Percentiles rank a stretch among this genome's conserved stretches.
These are phyloP conservation scores for Neurospora sp. DNA, from an alignment of 495 filamentous ascomycete genomes.

Conservation along the genomic window DNA sequence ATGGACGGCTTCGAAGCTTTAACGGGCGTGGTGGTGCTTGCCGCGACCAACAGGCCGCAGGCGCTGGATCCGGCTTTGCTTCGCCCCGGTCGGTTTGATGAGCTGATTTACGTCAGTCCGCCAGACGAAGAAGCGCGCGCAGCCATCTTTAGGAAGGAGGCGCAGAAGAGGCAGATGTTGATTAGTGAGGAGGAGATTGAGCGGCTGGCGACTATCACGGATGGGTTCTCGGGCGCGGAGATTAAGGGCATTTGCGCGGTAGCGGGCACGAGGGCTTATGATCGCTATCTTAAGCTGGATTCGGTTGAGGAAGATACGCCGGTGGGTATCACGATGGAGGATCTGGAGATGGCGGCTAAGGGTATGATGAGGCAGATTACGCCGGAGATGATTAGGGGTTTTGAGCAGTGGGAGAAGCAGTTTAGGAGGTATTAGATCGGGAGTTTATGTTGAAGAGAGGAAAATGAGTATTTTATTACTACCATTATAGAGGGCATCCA, in stretches of 20 bases:
- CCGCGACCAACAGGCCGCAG: constrained; percentile 89
- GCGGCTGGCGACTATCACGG: constrained; percentile 55
- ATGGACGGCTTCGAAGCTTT: constrained; percentile 91
- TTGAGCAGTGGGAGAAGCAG: constrained; percentile 51
- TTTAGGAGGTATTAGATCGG: constrained; percentile 19
- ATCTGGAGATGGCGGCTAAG: constrained; percentile 53
- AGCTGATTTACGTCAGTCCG: constrained; percentile 81
- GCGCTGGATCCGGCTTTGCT: constrained; percentile 78
- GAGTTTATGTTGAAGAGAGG: too few relatives aligned
- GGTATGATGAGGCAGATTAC: constrained; percentile 62
- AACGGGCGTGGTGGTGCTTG: constrained; percentile 79
- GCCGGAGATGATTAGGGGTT: constrained; percentile 49
- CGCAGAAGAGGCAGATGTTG: constrained; percentile 48
- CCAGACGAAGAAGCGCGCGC: constrained; percentile 65
- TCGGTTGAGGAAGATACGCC: constrained; percentile 19
- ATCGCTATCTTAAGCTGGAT: constrained; percentile 13
- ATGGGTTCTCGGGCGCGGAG: constrained; percentile 85
- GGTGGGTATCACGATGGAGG: constrained; percentile 45
- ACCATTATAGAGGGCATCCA: neutral
- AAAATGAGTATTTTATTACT: too few relatives aligned
- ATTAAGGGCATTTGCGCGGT: constrained; percentile 63
- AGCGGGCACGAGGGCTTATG: constrained; percentile 35
- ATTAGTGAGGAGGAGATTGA: constrained; percentile 52
- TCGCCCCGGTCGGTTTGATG: constrained; percentile 79
- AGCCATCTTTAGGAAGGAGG: constrained; percentile 61